These are phyloP conservation scores for Claviceps sp. DNA, from an alignment of 2,329 filamentous ascomycete species.

Conservation along the genomic window DNA sequence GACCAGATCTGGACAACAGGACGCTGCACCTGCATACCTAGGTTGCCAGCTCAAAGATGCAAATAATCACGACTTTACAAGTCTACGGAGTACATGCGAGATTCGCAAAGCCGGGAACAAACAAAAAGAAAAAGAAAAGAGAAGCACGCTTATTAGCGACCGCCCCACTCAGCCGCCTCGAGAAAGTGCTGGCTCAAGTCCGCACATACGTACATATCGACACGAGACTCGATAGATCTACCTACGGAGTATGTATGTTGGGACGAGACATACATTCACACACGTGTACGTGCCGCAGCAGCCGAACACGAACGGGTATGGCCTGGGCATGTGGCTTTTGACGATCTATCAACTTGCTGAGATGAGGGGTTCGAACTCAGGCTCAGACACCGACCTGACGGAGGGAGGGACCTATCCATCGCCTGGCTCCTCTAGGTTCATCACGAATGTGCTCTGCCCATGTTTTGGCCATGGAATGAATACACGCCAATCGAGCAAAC, in stretches of 20 bases:
- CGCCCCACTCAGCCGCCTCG: not conserved
- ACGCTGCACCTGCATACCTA: too few species aligned
- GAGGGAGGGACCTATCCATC: too few species aligned
- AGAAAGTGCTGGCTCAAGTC: not conserved
- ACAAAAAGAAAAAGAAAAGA: not conserved
- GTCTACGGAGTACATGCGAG: too few species aligned
- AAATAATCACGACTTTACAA: not conserved
- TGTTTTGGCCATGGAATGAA: too few species aligned
- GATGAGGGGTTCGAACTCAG: too few species aligned
- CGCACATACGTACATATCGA: not conserved
- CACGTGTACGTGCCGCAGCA: not conserved
- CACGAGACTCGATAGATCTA: not conserved
- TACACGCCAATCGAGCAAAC: too few species aligned
- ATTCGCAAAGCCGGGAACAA: not conserved
- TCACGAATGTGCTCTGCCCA: too few species aligned
- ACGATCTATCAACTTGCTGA: too few species aligned
- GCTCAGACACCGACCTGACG: too few species aligned
- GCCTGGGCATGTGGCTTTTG: too few species aligned
- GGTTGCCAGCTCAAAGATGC: not conserved
- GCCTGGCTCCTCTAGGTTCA: too few species aligned
- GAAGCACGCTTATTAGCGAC: not conserved
- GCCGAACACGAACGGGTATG: not conserved
- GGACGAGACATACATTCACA: not conserved
- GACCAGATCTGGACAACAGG: too few species aligned
- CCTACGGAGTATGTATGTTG: not conserved